These are phyloP conservation scores for Backusella macrospora DNA, from an alignment of 192 early-diverging fungal species.

Conservation along the genomic window DNA sequence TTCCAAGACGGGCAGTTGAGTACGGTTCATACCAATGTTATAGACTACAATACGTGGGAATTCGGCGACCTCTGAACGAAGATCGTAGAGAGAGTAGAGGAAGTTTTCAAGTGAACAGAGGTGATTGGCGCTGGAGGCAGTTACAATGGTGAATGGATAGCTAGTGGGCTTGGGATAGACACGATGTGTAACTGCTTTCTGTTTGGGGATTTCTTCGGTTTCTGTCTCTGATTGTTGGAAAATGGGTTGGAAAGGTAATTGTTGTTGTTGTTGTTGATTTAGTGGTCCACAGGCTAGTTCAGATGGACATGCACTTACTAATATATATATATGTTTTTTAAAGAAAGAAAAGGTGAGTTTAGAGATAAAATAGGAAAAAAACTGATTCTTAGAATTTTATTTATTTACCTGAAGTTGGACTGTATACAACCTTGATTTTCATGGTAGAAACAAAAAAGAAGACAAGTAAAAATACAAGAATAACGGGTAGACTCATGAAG, in stretches of 20 bases:
- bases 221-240: background rate
- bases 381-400: background rate
- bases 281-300: background rate
- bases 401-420: background rate
- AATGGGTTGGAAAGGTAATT: background rate
- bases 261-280: constrained; percentile 6
- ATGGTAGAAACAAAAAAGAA: constrained; percentile 20
- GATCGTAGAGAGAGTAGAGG: constrained; percentile 47
- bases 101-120: constrained; percentile 58
- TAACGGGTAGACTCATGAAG: constrained; percentile 1
- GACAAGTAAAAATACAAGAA: background rate
- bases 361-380: background rate
- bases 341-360: background rate
- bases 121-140: constrained; percentile 56
- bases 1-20: constrained; percentile 43
- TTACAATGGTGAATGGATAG: constrained; percentile 50
- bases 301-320: constrained; percentile 18
- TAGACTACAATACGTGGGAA: constrained; percentile 55
- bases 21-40: constrained; percentile 52
- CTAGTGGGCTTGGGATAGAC: background rate
- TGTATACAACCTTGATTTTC: constrained; percentile 13
- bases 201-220: background rate
- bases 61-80: constrained; percentile 26
- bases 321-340: background rate
- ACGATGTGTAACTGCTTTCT: constrained; percentile 4